Evolutionary conservation across 257 asterid species (phyloP).

Genomic region (Rubia yunnanensis): DNA sequence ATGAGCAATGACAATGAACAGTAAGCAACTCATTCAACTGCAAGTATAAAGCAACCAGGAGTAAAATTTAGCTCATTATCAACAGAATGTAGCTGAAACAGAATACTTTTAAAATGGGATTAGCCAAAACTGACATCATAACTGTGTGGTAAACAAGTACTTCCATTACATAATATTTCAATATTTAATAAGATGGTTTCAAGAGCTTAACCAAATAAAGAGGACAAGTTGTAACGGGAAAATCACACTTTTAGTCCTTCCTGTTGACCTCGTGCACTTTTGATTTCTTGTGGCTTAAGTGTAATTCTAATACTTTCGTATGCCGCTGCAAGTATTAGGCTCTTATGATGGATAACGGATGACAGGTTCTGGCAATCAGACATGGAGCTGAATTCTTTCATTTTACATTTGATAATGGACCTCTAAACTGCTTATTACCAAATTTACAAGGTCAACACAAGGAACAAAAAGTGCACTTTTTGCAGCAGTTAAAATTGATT

Average conservation of each 20-base stretch:
- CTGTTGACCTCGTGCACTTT: neutral
- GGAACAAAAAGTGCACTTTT: neutral
- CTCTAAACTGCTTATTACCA: neutral
- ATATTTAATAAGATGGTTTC: neutral
- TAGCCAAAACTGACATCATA: neutral
- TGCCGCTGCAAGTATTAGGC: neutral
- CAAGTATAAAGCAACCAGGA: neutral
- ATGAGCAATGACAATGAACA: slow-evolving; percentile 11
- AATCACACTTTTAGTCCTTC: too few species aligned
- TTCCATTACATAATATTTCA: neutral
- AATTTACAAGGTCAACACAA: neutral
- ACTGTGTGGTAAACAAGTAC: neutral
- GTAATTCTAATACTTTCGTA: neutral
- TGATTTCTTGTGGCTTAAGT: too few species aligned
- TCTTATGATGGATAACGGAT: neutral
- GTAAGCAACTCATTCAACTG: slow-evolving; percentile 7
- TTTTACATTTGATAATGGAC: neutral
- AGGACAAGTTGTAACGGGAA: neutral
- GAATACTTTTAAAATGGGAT: neutral
- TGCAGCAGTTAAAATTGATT: neutral
- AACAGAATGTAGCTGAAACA: neutral
- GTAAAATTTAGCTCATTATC: neutral
- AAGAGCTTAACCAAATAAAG: neutral
- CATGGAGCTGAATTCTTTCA: neutral
- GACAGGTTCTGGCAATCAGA: neutral